These are phyloP conservation scores for Wilcoxina mikolae DNA, from an alignment of 495 filamentous ascomycete genomes.

Conservation along the genomic window DNA sequence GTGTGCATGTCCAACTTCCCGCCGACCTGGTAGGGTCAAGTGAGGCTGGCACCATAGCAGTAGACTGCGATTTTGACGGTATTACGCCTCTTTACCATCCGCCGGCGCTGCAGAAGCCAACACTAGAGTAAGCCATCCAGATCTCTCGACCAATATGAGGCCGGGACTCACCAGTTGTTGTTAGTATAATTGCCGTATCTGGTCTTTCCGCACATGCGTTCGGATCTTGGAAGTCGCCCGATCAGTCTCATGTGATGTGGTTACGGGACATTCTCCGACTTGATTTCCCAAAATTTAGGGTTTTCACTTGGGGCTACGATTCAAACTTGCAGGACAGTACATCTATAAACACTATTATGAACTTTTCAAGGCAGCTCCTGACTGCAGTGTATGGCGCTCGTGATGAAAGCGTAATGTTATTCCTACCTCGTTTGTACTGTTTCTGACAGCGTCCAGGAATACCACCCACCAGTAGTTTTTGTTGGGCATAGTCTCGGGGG, in stretches of 20 bases:
- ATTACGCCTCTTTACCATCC: slow-evolving; percentile 9
- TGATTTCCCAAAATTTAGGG: slow-evolving; percentile 3
- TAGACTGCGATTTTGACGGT: slow-evolving; percentile 12
- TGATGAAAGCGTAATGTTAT: too few species aligned
- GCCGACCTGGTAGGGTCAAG: background rate
- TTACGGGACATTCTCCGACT: slow-evolving; percentile 11
- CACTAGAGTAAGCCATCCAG: slow-evolving; percentile 4
- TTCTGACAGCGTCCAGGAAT: too few species aligned
- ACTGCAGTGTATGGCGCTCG: background rate
- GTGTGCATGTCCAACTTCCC: background rate
- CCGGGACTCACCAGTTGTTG: background rate
- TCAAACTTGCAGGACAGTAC: slow-evolving; percentile 3
- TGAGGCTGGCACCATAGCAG: background rate
- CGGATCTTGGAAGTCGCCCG: slow-evolving; percentile 11
- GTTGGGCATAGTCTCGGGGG: slow-evolving; percentile 31
- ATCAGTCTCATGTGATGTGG: slow-evolving; percentile 11
- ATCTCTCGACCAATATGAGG: background rate
- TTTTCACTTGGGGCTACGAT: slow-evolving; percentile 13
- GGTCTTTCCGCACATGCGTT: slow-evolving; percentile 14
- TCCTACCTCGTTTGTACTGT: too few species aligned
- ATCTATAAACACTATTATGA: background rate
- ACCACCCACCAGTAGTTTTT: slow-evolving; percentile 31
- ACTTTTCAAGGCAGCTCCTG: background rate
- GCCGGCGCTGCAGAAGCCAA: background rate
- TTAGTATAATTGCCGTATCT: slow-evolving; percentile 12